Conservation (phyloP, 169 alveolate species). For the Eimeria sp. region DNA sequence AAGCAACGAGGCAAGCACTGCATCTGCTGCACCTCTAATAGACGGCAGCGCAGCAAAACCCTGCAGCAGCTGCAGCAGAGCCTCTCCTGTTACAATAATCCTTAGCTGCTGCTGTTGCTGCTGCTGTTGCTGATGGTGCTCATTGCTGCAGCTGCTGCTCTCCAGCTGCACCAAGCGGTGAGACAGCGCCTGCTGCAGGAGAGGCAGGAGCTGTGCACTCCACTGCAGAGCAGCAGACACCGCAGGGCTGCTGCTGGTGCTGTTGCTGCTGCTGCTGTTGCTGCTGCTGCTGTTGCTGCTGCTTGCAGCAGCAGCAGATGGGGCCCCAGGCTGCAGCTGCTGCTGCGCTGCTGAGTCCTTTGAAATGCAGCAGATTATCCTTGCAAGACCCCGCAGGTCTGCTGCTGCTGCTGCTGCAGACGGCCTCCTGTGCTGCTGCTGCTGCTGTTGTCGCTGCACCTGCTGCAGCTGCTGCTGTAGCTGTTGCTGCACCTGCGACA, state of each 20-base stretch:
- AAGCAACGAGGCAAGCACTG: slow-evolving; percentile 18
- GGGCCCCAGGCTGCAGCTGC: not conserved
- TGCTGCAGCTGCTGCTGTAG: too few relatives aligned
- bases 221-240: too few relatives aligned
- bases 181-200: not conserved
- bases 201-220: too few relatives aligned
- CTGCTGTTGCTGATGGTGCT: not conserved
- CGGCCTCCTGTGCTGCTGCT: slow-evolving; percentile 6
- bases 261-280: too few relatives aligned
- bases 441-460: slow-evolving; percentile 1
- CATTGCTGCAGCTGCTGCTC: not conserved
- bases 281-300: too few relatives aligned
- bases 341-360: not conserved
- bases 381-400: slow-evolving; percentile 1
- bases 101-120: not conserved
- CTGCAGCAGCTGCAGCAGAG: slow-evolving; percentile 32
- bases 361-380: not conserved
- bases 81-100: not conserved
- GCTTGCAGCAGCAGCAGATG: not conserved
- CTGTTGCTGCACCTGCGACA: too few relatives aligned
- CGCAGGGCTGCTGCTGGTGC: too few relatives aligned
- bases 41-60: slow-evolving; percentile 7
- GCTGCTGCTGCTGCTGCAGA: not conserved
- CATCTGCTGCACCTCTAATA: not conserved
- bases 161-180: slow-evolving; percentile 7